Evolutionary conservation across 768 basidiomycete species (phyloP).

Genomic region (Pleurotus tuber-regium): DNA sequence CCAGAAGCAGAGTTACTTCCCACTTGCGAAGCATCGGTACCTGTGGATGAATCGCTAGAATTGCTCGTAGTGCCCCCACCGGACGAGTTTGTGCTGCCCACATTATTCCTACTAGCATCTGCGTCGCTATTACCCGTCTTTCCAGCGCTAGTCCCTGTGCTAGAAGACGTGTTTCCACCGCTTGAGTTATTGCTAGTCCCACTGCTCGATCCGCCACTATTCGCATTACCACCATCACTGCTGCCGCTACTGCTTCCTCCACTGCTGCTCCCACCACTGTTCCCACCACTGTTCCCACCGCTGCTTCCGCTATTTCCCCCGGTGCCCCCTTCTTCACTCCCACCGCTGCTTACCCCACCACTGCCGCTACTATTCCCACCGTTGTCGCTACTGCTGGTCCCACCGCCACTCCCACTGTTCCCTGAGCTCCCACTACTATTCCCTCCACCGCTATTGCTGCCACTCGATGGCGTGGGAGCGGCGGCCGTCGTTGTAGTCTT

Average conservation of each 20-base stretch:
- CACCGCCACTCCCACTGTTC: not conserved
- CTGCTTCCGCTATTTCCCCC: not conserved
- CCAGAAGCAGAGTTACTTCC: not conserved
- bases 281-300: not conserved
- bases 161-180: not conserved
- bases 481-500: not conserved
- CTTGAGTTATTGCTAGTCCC: slow-evolving; percentile 10
- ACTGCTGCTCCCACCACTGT: not conserved
- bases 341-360: not conserved
- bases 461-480: not conserved
- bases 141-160: too few species aligned
- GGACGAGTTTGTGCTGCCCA: slow-evolving; percentile 11
- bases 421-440: not conserved
- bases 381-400: not conserved
- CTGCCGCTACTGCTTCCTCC: slow-evolving; percentile 3
- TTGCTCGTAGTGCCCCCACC: too few species aligned
- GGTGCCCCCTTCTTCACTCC: not conserved
- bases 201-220: not conserved
- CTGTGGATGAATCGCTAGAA: too few species aligned
- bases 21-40: too few species aligned
- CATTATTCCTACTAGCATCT: not conserved
- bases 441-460: not conserved
- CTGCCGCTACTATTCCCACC: not conserved
- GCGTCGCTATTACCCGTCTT: not conserved
- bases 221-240: not conserved